Percentiles rank a stretch among this genome's conserved stretches.
Evolutionary conservation across 495 filamentous ascomycete species (phyloP).

Genomic region (Cercophora scortea): DNA sequence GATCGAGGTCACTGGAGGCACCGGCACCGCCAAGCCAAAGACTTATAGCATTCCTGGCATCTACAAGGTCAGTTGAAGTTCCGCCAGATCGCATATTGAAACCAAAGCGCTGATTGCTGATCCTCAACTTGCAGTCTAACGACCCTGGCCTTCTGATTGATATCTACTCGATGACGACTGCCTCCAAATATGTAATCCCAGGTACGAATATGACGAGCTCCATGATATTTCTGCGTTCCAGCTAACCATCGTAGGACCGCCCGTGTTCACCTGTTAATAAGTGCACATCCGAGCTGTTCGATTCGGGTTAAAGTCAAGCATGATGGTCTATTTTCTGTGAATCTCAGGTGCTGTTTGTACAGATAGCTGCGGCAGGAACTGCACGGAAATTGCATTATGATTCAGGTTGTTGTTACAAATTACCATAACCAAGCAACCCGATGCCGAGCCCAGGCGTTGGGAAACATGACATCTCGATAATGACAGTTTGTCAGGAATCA

Average conservation of each 20-base stretch:
- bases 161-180: constrained; percentile 31
- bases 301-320: not conserved
- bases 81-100: not conserved
- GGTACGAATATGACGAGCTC: constrained; percentile 9
- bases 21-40: constrained; percentile 24
- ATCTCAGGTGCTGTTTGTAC: not conserved
- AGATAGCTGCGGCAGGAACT: too few species aligned
- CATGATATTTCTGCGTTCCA: too few species aligned
- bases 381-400: not conserved
- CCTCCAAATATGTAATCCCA: constrained; percentile 25
- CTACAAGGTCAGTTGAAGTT: constrained; percentile 21
- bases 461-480: too few species aligned
- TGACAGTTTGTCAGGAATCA: too few species aligned
- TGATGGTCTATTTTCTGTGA: not conserved
- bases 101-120: not conserved
- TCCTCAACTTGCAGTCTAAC: constrained; percentile 10
- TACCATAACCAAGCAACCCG: too few species aligned
- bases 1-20: constrained; percentile 36
- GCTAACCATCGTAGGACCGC: constrained; percentile 4
- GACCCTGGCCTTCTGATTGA: constrained; percentile 40
- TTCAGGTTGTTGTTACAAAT: too few species aligned
- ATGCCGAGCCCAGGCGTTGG: too few species aligned
- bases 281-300: not conserved
- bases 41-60: constrained; percentile 33
- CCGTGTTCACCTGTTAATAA: constrained; percentile 9